These are phyloP conservation scores for Blastomyces percursus DNA, from an alignment of 2,329 filamentous ascomycete genomes.

Conservation along the genomic window DNA sequence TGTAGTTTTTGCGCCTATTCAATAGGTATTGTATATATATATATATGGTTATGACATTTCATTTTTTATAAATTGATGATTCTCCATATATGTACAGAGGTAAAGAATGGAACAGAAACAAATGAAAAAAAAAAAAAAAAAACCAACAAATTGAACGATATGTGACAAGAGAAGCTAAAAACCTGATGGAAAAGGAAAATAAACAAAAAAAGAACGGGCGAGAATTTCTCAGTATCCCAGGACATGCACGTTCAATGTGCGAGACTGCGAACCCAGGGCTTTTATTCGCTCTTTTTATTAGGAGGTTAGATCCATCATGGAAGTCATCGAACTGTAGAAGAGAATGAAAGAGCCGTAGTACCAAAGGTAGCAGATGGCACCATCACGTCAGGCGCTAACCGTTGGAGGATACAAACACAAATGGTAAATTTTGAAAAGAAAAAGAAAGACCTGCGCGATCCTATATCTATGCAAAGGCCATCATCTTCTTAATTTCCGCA, in stretches of 20 bases:
- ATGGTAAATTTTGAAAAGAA: slow-evolving; percentile 7
- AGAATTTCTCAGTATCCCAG: slow-evolving; percentile 8
- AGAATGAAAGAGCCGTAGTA: neutral
- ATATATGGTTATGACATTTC: neutral
- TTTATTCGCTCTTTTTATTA: neutral
- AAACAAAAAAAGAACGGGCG: neutral
- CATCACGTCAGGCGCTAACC: neutral
- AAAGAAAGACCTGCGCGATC: slow-evolving; percentile 8
- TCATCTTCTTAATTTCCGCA: slow-evolving; percentile 96
- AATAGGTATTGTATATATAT: too few species aligned
- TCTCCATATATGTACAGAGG: slow-evolving; percentile 5
- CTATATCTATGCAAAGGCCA: slow-evolving; percentile 43
- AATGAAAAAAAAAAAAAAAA: neutral
- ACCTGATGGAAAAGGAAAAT: slow-evolving; percentile 5
- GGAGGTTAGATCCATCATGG: neutral
- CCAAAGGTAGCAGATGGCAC: neutral
- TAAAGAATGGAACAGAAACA: neutral
- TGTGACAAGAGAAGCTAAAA: slow-evolving; percentile 1
- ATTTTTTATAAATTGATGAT: neutral
- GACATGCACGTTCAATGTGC: neutral
- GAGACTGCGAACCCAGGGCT: neutral
- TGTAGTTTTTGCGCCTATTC: too few species aligned
- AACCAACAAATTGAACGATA: neutral
- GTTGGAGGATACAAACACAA: neutral
- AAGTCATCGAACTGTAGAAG: neutral